Base-by-base conservation (phyloP, 371 early-diverging fungal genomes). In the Smittium mucronatum region DNA sequence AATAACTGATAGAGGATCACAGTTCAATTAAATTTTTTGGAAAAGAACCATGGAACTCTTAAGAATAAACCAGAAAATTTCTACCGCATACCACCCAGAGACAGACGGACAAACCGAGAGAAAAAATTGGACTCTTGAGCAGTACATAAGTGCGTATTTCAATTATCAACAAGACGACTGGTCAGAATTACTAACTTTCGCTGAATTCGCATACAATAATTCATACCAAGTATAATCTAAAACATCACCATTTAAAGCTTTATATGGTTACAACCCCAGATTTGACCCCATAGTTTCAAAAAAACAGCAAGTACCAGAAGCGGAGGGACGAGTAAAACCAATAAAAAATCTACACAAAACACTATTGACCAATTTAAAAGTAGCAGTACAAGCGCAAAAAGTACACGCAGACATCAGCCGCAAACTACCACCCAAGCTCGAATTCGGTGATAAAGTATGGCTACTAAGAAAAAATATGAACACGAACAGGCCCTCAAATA, bases 81-180 rank as follows among this genome's bases (percentile, higher is more conserved):
- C 81, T 0, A 77, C 82, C 0, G 80, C 83, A 0, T 75, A 69
- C 59, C 84, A 85, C 67, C 83, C 80, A 0, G 78, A 82, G 68
- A 80, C 84, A 0, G 81, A 86, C 65, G 84, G 86, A 0, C 80
- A 82, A 65, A 82, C 84, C 0, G 83, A 85, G 69, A 33, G 74
- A 0, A 68, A 36, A 15, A 85, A 83, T 61, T 67, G 71, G 2
- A 71, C 57, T 15, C 21, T 85, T 0, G 77, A 83, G 63, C 75
- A 74, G 5, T 77, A 81, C 63, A 77, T 85, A 2, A 67, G 81
- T 0, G 64, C 71, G n/a, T 79, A 66, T 57, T 64, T 70, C 2
- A 67, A 73, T 29, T 71, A 72, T 16, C 72, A 73, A 21, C 81
- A 82, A 68, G 36, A 31, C 30, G 36, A 82, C 61, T 82, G 78